Evolutionary conservation across 371 early-diverging fungal genomes (phyloP).

Genomic region (Blakeslea trispora): DNA sequence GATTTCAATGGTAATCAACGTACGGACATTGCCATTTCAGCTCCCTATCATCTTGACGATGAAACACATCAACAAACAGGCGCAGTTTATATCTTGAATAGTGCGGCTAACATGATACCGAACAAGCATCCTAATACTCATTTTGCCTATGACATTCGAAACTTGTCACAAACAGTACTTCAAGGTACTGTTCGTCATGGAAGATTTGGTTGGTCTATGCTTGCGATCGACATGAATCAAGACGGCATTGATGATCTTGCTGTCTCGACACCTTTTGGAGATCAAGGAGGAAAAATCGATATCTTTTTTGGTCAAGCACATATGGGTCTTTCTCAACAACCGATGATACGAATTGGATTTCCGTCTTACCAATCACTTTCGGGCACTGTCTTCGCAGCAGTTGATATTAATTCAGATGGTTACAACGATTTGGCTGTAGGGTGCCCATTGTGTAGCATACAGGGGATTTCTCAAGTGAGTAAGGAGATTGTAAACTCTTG

Average conservation of each 20-base stretch:
- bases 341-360: slow-evolving; percentile 46
- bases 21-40: slow-evolving; percentile 69
- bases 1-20: slow-evolving; percentile 71
- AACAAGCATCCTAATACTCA: not conserved
- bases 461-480: slow-evolving; percentile 35
- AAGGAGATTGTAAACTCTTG: slow-evolving; percentile 3
- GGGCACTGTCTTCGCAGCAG: slow-evolving; percentile 56
- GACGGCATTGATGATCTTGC: slow-evolving; percentile 90
- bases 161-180: slow-evolving; percentile 29
- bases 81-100: slow-evolving; percentile 59
- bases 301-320: slow-evolving; percentile 69
- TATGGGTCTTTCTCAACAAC: slow-evolving; percentile 40
- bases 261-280: slow-evolving; percentile 70
- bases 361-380: slow-evolving; percentile 35
- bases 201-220: slow-evolving; percentile 78
- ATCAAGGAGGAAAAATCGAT: slow-evolving; percentile 52
- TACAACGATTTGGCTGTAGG: slow-evolving; percentile 69
- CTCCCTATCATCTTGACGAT: slow-evolving; percentile 59
- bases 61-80: slow-evolving; percentile 47
- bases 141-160: slow-evolving; percentile 33
- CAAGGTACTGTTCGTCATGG: slow-evolving; percentile 40
- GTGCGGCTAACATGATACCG: not conserved
- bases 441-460: slow-evolving; percentile 58
- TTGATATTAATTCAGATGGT: slow-evolving; percentile 73
- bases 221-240: slow-evolving; percentile 76